These are phyloP conservation scores for Bonia amplexicaulis DNA, from an alignment of 176 grass and related monocot species.

Conservation along the genomic window DNA sequence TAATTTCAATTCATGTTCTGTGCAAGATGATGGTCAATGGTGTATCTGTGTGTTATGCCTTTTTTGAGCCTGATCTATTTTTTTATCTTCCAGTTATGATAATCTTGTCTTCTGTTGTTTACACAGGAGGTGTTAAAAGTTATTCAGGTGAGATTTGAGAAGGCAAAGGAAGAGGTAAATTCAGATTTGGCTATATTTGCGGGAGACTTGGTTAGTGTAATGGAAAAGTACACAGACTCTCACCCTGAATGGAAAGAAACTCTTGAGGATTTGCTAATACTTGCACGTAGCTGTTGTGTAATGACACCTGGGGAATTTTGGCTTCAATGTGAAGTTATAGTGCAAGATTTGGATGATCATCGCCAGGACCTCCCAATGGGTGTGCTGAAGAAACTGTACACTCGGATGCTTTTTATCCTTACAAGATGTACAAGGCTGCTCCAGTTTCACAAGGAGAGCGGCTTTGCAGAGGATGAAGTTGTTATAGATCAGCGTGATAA, in stretches of 20 bases:
- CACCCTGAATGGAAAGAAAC: constrained; percentile 99
- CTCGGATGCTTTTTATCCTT: constrained; percentile 97
- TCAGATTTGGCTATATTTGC: constrained; percentile 94
- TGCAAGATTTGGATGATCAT: constrained; percentile 96
- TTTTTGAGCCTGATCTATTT: neutral
- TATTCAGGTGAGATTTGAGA: constrained; percentile 96
- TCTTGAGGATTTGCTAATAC: constrained; percentile 91
- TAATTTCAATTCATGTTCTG: constrained; percentile 27
- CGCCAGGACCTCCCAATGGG: constrained; percentile 88
- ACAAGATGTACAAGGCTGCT: constrained; percentile 96
- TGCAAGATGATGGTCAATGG: constrained; percentile 4
- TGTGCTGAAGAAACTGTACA: constrained; percentile 91
- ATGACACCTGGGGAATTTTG: constrained; percentile 94
- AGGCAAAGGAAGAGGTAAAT: constrained; percentile 97
- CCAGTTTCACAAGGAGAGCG: constrained; percentile 94
- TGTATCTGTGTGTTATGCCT: neutral
- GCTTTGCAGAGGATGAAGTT: constrained; percentile 89
- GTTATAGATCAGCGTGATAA: constrained; percentile 71
- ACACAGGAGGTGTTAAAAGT: constrained; percentile 91
- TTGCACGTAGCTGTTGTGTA: constrained; percentile 93
- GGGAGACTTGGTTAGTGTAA: constrained; percentile 87
- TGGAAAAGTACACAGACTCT: constrained; percentile 89
- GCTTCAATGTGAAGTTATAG: constrained; percentile 99
- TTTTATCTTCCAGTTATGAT: constrained; percentile 14
- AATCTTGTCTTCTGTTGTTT: constrained; percentile 16